A percentile compares a stretch with the other conserved stretches of the same genome.
These are phyloP conservation scores for Pleurotus tuoliensis DNA, from an alignment of 768 basidiomycete genomes.

Conservation along the genomic window DNA sequence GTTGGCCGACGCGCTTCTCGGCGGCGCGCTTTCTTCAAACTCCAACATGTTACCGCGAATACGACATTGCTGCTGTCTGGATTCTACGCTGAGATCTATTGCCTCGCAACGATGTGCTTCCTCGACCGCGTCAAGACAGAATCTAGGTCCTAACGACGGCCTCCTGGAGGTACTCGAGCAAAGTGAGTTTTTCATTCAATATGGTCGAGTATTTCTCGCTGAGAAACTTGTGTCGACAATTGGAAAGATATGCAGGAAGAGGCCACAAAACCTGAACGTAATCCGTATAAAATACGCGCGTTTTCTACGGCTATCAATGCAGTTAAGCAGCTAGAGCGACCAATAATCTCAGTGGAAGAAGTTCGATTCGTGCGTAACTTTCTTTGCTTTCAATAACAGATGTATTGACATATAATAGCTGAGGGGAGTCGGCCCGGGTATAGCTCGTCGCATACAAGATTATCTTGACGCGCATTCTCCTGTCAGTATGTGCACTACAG, in stretches of 20 bases:
- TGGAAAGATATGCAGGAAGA: constrained; percentile 41
- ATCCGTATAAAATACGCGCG: constrained; percentile 47
- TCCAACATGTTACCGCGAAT: not conserved
- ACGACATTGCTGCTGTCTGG: not conserved
- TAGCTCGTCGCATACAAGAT: constrained; percentile 42
- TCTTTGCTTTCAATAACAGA: not conserved
- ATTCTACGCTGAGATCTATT: too few relatives aligned
- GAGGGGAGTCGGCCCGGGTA: constrained; percentile 36
- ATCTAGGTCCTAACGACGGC: constrained; percentile 27
- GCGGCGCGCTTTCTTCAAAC: not conserved
- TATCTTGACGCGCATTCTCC: constrained; percentile 28
- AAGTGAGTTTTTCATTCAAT: constrained; percentile 26
- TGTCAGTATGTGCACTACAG: constrained; percentile 23
- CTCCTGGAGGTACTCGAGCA: constrained; percentile 36
- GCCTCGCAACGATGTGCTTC: not conserved
- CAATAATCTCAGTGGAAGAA: constrained; percentile 41
- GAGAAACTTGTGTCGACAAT: not conserved
- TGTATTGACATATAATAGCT: constrained; percentile 17
- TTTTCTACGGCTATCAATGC: constrained; percentile 44
- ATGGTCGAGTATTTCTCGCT: not conserved
- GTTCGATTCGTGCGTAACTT: constrained; percentile 27
- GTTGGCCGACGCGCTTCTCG: not conserved
- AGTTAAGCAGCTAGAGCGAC: constrained; percentile 34
- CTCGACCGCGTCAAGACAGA: not conserved
- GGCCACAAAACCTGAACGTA: constrained; percentile 27